Conservation (phyloP, 257 asterid genomes). For the Scutellaria galericulata region DNA sequence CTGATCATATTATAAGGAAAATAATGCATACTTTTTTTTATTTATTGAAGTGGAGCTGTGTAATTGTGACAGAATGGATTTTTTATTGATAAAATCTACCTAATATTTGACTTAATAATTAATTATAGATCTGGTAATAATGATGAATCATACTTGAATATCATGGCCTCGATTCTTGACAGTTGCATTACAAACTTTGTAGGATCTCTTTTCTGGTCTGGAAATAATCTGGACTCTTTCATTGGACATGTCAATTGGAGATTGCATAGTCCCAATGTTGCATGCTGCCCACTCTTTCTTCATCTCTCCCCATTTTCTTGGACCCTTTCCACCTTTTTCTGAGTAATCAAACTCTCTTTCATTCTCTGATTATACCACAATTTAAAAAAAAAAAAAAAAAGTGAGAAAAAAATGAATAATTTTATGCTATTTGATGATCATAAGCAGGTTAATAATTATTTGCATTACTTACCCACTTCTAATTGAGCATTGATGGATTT, state of each 20-base stretch:
- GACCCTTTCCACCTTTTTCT: slow-evolving; percentile 54
- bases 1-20: neutral
- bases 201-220: slow-evolving; percentile 36
- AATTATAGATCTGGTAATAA: neutral
- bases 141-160: slow-evolving; percentile 47
- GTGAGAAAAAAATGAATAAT: too few species aligned
- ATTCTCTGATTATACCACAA: slow-evolving; percentile 40
- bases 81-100: too few species aligned
- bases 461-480: slow-evolving; percentile 46
- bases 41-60: too few species aligned
- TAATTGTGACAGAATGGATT: too few species aligned
- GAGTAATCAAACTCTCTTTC: slow-evolving; percentile 63
- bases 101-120: too few species aligned
- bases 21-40: neutral
- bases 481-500: slow-evolving; percentile 47
- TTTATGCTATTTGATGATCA: neutral
- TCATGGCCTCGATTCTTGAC: slow-evolving; percentile 72
- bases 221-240: slow-evolving; percentile 45
- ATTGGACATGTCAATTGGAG: slow-evolving; percentile 65
- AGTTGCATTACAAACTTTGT: slow-evolving; percentile 52
- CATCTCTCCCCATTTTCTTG: slow-evolving; percentile 64
- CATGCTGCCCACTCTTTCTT: slow-evolving; percentile 74
- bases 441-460: neutral
- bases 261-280: slow-evolving; percentile 57
- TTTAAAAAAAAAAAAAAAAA: too few species aligned